Evolutionary conservation across 2,329 filamentous ascomycete species (phyloP), one percentile per base, ranked within the genome.

Genomic region (Nannizzia gypsea): DNA sequence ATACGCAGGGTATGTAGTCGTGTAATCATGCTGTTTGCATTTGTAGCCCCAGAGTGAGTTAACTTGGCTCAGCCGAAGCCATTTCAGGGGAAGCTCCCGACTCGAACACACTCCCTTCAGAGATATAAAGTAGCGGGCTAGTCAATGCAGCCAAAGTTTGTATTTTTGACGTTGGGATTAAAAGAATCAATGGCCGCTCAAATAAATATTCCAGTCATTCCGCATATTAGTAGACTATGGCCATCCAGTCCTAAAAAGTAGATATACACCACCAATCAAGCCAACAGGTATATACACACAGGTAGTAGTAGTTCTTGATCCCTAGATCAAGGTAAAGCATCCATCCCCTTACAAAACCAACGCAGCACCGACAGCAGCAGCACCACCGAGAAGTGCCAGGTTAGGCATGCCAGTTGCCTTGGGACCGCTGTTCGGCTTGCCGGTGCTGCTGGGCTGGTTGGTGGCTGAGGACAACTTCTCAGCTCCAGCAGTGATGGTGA

Each of bases 401-500:
- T 55, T 54, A 15, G 46, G 28, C 22, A 58, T 34, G 31, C 57
- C 59, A 8, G 61, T 61, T 3, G 48, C 31, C 28, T 46, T 57
- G 5, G 61, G 59, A n/a, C 56, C 38, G 38, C 59, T 57, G 42
- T 59, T 59, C 3, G 48, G 50, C 36, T 20, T 59, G 15, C 38
- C 38, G 2, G 38, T 17, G 31, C 38, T n/a, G 15, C 38, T 42
- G 15, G 57, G 9, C 9, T 22, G 17, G 3, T 17, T n/a, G 5
- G 54, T 36, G 42, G 22, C 40, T 15, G 15, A 5, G 1, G 28
- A 1, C 24, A 63, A 31, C n/a, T 63, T 62, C 40, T 62, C 62
- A 6, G 58, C 60, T 52, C 62, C 62, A 13, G 58, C 58, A 1
- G 60, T 63, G 26, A 63, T 50, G 13, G 36, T n/a, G n/a, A 62